phyloP scores from a whole-genome alignment of 1,284 basidiomycete genomes.

The Marasmius tenuissimus region DNA sequence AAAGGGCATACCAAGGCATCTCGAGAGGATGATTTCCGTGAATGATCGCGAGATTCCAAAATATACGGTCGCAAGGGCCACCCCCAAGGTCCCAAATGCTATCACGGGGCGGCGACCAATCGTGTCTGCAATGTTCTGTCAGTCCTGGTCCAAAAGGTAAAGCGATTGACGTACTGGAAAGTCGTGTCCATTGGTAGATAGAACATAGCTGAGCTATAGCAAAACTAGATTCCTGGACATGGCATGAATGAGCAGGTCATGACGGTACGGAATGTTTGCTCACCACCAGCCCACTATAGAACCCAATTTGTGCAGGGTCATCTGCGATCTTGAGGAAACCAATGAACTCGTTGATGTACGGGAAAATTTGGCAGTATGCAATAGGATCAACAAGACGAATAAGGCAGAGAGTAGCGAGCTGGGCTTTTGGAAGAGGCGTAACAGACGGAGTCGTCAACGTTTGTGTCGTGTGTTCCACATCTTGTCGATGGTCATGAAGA shows the following conservation, averaged over 20 bases:
- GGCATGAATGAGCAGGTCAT: background rate
- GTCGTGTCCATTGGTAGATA: conserved; percentile 60
- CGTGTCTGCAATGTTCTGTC: conserved; percentile 39
- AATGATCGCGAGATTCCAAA: conserved; percentile 58
- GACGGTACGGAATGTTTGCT: conserved; percentile 9
- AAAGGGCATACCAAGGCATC: conserved; percentile 41
- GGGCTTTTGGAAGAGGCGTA: conserved; percentile 22
- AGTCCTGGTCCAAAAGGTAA: too few species aligned
- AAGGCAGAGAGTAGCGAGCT: conserved; percentile 32
- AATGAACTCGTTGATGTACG: conserved; percentile 42
- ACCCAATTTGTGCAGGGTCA: conserved; percentile 36
- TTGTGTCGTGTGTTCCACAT: background rate
- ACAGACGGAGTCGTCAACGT: background rate
- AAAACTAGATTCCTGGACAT: conserved; percentile 54
- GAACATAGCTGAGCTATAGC: conserved; percentile 54
- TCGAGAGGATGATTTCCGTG: conserved; percentile 39
- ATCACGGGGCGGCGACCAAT: conserved; percentile 62
- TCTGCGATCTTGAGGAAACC: conserved; percentile 31
- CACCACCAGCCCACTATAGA: conserved; percentile 42
- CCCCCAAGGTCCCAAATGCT: conserved; percentile 49
- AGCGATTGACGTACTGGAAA: conserved; percentile 46
- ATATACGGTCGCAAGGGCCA: conserved; percentile 44
- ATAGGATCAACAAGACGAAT: conserved; percentile 40
- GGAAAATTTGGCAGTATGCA: conserved; percentile 36
- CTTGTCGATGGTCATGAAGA: background rate